Evolutionary conservation across 169 alveolate genomes (phyloP).

Genomic region (Eimeria mitis): DNA sequence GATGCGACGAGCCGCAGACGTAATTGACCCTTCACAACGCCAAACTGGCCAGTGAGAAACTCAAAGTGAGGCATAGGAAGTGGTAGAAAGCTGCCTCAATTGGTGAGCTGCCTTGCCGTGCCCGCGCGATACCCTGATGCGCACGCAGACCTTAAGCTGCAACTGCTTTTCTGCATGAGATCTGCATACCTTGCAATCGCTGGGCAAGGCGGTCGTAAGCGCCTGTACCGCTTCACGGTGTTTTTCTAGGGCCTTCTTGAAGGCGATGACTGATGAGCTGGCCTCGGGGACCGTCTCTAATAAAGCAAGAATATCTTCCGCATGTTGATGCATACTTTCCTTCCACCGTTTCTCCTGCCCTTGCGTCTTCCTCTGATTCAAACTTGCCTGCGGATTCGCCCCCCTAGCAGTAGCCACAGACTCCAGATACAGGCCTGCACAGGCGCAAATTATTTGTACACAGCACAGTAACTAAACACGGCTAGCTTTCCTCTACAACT

Average conservation of each 20-base stretch:
- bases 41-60: not conserved
- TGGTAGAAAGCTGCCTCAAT: not conserved
- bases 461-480: not conserved
- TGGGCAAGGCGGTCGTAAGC: not conserved
- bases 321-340: constrained; percentile 13
- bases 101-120: not conserved
- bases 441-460: not conserved
- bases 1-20: not conserved
- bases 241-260: constrained; percentile 2
- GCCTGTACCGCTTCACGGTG: constrained; percentile 36
- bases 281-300: constrained; percentile 13
- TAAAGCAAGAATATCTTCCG: not conserved
- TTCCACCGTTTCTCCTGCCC: constrained; percentile 20
- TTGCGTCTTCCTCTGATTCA: constrained; percentile 20
- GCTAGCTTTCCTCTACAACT: not conserved
- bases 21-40: not conserved
- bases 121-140: not conserved
- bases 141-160: not conserved
- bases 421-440: not conserved
- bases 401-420: not conserved
- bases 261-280: not conserved
- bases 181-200: not conserved
- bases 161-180: not conserved
- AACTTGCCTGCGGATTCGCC: not conserved
- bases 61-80: not conserved